These are phyloP conservation scores for Zygoascus tannicola DNA, from an alignment of 805 yeast species.

Conservation along the genomic window DNA sequence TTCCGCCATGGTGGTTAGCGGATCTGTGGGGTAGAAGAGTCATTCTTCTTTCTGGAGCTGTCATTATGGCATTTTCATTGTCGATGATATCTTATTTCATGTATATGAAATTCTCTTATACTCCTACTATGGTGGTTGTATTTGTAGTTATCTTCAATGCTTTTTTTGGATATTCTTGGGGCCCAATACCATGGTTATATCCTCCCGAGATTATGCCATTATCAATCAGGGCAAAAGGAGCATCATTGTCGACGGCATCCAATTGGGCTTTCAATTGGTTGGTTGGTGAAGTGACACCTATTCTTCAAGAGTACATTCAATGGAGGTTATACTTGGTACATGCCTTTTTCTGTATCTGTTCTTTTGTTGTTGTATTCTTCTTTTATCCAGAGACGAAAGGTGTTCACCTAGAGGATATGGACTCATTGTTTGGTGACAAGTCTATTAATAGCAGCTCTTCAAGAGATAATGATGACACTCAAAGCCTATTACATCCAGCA, in stretches of 20 bases:
- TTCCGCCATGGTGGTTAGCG: constrained; percentile 87
- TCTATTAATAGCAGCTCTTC: constrained; percentile 21
- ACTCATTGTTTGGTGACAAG: constrained; percentile 71
- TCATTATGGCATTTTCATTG: constrained; percentile 68
- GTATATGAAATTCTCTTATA: constrained; percentile 39
- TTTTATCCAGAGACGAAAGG: constrained; percentile 90
- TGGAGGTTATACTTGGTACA: constrained; percentile 82
- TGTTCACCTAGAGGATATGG: constrained; percentile 83
- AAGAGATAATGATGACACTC: constrained; percentile 16
- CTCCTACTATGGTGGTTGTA: constrained; percentile 64
- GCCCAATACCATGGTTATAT: constrained; percentile 86
- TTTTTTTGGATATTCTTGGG: constrained; percentile 83
- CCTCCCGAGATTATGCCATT: constrained; percentile 83
- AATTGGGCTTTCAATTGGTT: constrained; percentile 90
- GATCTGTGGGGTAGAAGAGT: constrained; percentile 90
- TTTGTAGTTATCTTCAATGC: constrained; percentile 76
- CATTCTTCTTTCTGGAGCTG: constrained; percentile 68
- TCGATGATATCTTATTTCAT: constrained; percentile 54
- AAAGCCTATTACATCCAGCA: constrained; percentile 11
- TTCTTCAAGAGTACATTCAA: constrained; percentile 60
- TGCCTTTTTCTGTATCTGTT: constrained; percentile 63
- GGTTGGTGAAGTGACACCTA: constrained; percentile 88
- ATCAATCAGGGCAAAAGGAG: constrained; percentile 79
- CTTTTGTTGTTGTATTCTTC: constrained; percentile 61
- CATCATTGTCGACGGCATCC: constrained; percentile 81